phyloP scores from a whole-genome alignment of 208 protist genomes.

The Novymonas esmeraldas region DNA sequence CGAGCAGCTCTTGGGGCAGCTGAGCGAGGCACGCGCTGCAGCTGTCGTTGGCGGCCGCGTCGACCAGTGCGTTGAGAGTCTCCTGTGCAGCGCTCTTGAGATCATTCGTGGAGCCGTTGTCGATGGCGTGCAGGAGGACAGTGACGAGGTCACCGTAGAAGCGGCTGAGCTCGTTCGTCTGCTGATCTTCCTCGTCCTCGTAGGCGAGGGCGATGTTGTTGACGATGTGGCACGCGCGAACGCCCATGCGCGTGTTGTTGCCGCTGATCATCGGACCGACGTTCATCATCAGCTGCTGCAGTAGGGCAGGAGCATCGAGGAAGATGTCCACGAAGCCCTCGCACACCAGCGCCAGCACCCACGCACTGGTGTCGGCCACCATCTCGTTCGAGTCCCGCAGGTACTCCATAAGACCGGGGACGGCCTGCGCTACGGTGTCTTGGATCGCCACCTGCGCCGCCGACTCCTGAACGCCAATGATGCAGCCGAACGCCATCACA shows the following conservation, averaged over 20 bases:
- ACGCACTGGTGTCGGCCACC: constrained; percentile 95
- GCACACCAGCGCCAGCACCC: constrained; percentile 95
- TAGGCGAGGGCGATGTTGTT: constrained; percentile 93
- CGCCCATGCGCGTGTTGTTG: constrained; percentile 70
- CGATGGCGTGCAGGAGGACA: constrained; percentile 70
- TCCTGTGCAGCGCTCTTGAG: constrained; percentile 92
- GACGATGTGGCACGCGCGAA: constrained; percentile 93
- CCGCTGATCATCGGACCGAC: constrained; percentile 64
- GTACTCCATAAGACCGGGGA: constrained; percentile 90
- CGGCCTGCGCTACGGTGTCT: constrained; percentile 87
- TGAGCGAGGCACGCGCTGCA: constrained; percentile 45
- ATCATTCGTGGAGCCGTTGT: constrained; percentile 73
- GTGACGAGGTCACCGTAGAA: constrained; percentile 83
- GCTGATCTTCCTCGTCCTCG: constrained; percentile 69
- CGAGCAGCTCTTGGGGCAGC: constrained; percentile 80
- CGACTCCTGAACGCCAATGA: constrained; percentile 93
- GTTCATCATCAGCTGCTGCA: constrained; percentile 82
- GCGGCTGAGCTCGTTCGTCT: constrained; percentile 84
- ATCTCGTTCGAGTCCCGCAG: constrained; percentile 75
- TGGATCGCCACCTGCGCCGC: constrained; percentile 64
- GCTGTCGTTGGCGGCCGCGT: constrained; percentile 79
- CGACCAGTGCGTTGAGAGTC: constrained; percentile 93
- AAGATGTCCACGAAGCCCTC: constrained; percentile 89
- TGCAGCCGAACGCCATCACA: constrained; percentile 95
- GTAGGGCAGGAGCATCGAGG: constrained; percentile 42